phyloP scores from a whole-genome alignment of 345 rosid genomes.

The Cardamine chenopodiifolia region DNA sequence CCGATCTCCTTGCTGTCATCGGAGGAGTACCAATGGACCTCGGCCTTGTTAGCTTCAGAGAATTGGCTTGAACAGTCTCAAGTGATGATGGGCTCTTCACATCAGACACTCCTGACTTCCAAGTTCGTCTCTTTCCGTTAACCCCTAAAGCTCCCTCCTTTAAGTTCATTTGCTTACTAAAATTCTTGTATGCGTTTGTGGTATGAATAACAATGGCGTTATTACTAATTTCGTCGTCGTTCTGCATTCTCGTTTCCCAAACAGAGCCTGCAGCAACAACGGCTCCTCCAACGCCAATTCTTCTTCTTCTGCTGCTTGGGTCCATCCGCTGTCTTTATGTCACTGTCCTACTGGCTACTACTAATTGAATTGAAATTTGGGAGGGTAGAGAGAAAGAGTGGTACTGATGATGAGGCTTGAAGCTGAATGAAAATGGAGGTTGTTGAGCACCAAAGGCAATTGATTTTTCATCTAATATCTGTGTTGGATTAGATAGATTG shows the following conservation, averaged over 20 bases:
- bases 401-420: slow-evolving; percentile 52
- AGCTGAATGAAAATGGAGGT: slow-evolving; percentile 48
- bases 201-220: slow-evolving; percentile 58
- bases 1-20: slow-evolving; percentile 38
- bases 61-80: slow-evolving; percentile 48
- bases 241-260: slow-evolving; percentile 86
- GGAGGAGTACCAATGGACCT: slow-evolving; percentile 45
- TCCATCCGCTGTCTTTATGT: slow-evolving; percentile 22
- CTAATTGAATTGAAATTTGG: slow-evolving; percentile 35
- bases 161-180: slow-evolving; percentile 24
- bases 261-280: slow-evolving; percentile 69
- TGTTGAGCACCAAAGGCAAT: slow-evolving; percentile 29
- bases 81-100: slow-evolving; percentile 45
- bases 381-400: slow-evolving; percentile 39
- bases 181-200: background rate
- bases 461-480: slow-evolving; percentile 27
- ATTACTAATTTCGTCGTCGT: slow-evolving; percentile 41
- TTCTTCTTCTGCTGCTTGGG: slow-evolving; percentile 36
- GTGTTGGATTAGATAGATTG: slow-evolving; percentile 10
- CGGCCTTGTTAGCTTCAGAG: slow-evolving; percentile 43
- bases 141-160: slow-evolving; percentile 39
- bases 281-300: slow-evolving; percentile 46
- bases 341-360: slow-evolving; percentile 30
- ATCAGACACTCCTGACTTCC: slow-evolving; percentile 51
- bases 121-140: slow-evolving; percentile 62